Percentiles rank a stretch among this genome's conserved stretches.
Evolutionary conservation across 495 filamentous ascomycete species (phyloP).

Genomic region (Xylaria acuta): DNA sequence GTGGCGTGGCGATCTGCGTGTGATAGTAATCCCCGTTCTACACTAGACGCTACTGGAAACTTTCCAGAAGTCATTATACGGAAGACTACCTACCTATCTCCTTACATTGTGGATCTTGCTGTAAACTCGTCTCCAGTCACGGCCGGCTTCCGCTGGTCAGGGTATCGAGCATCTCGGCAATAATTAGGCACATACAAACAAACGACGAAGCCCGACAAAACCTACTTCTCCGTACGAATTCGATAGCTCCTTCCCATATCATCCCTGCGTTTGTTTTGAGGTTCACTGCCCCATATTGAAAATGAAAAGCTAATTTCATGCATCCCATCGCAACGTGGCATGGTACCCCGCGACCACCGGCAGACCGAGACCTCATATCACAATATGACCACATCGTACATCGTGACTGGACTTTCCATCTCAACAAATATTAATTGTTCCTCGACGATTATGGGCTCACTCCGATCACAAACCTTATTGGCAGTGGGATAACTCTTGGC

Average conservation of each 20-base stretch:
- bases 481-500: not conserved
- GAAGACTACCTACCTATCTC: not conserved
- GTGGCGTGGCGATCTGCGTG: not conserved
- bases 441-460: not conserved
- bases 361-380: not conserved
- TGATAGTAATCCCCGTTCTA: not conserved
- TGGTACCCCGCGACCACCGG: not conserved
- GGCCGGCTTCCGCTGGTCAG: not conserved
- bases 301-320: not conserved
- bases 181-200: not conserved
- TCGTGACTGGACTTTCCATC: too few species aligned
- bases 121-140: not conserved
- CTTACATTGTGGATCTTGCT: not conserved
- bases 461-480: not conserved
- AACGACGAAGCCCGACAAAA: not conserved
- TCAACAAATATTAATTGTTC: not conserved
- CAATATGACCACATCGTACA: not conserved
- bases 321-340: too few species aligned
- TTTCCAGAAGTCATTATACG: conserved; percentile 3
- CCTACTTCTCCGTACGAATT: not conserved
- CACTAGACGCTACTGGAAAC: not conserved
- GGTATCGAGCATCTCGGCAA: not conserved
- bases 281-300: not conserved
- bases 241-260: too few species aligned
- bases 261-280: too few species aligned